Conservation (phyloP, 2,329 filamentous ascomycete genomes). For the Sporothrix humicola region DNA sequence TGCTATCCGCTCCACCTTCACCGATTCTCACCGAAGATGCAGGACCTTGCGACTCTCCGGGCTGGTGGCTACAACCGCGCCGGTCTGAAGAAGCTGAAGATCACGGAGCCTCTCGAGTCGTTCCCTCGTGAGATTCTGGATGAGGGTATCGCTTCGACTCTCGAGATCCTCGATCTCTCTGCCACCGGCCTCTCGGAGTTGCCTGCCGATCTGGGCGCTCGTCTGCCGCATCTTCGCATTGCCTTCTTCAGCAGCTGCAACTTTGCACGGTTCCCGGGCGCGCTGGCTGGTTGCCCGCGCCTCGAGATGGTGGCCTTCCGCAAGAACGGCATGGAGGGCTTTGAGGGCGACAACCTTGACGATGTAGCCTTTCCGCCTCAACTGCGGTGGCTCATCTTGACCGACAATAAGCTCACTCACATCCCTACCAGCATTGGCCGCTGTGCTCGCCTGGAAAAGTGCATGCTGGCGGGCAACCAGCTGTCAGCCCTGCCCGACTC, state of each 20-base stretch:
- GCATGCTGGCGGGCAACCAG: constrained; percentile 56
- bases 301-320: constrained; percentile 59
- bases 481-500: constrained; percentile 49
- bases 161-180: constrained; percentile 57
- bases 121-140: constrained; percentile 52
- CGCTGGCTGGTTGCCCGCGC: constrained; percentile 50
- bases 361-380: constrained; percentile 50
- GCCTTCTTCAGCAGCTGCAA: constrained; percentile 55
- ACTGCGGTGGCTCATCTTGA: constrained; percentile 56
- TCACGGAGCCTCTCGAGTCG: constrained; percentile 43
- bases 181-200: constrained; percentile 51
- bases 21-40: constrained; percentile 39
- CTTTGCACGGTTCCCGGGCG: constrained; percentile 50
- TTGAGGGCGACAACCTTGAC: constrained; percentile 46
- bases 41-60: constrained; percentile 44
- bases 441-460: constrained; percentile 54
- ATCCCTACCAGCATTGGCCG: constrained; percentile 52
- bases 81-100: constrained; percentile 46
- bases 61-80: constrained; percentile 44
- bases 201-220: constrained; percentile 47
- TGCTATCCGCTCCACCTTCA: not conserved
- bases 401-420: constrained; percentile 50
- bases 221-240: constrained; percentile 52
- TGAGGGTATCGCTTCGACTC: constrained; percentile 46
- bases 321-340: constrained; percentile 51